These are phyloP conservation scores for Aspergillus phoenicis DNA, from an alignment of 2,329 filamentous ascomycete genomes.

Conservation along the genomic window DNA sequence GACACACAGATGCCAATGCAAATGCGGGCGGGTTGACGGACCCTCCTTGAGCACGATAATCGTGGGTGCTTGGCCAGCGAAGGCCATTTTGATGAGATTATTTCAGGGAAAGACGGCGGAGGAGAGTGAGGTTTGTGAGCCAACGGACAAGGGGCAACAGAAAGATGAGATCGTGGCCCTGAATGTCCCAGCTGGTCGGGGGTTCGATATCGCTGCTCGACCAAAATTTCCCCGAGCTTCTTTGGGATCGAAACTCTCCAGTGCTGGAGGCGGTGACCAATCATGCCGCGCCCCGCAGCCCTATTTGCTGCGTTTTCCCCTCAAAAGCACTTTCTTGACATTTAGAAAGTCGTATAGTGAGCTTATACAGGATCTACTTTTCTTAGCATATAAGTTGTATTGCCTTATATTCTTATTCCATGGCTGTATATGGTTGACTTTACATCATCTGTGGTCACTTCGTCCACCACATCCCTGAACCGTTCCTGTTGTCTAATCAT, in stretches of 20 bases:
- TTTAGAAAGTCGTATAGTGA: no score
- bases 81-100: conserved; percentile 70
- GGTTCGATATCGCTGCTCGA: conserved; percentile 35
- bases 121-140: conserved; percentile 14
- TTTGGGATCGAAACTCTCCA: conserved; percentile 32
- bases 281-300: conserved; percentile 28
- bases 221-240: conserved; percentile 49
- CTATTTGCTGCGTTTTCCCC: conserved; percentile 12
- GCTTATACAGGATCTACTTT: no score
- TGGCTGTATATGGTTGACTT: no score
- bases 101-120: conserved; percentile 21
- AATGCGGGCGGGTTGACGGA: conserved; percentile 53
- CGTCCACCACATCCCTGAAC: no score
- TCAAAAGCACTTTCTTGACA: background rate
- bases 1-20: conserved; percentile 22
- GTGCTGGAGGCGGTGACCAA: conserved; percentile 40
- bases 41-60: conserved; percentile 98
- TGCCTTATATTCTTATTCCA: no score
- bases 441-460: no score
- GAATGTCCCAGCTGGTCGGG: conserved; percentile 33
- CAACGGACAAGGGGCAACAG: conserved; percentile 16
- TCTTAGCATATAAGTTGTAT: no score
- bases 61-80: conserved; percentile 94
- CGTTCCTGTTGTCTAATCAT: no score
- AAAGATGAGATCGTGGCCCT: conserved; percentile 30